Conservation (phyloP, 2,329 filamentous ascomycete species). For the Monosporascus sp. region DNA sequence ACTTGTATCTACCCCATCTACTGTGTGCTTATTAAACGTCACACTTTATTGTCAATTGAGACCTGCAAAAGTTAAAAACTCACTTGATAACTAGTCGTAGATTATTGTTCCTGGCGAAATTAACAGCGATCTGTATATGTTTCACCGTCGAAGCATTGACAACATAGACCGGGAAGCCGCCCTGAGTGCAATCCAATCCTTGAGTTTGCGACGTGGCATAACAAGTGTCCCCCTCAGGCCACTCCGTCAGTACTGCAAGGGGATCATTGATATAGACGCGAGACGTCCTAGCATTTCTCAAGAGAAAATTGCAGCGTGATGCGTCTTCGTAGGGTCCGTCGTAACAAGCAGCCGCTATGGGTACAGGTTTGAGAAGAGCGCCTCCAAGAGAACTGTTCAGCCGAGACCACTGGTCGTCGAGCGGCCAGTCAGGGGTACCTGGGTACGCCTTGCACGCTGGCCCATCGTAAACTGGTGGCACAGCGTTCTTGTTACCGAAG, state of each 20-base stretch:
- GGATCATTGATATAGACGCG: conserved; percentile 28
- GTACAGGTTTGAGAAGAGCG: conserved; percentile 27
- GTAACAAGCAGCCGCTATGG: conserved; percentile 29
- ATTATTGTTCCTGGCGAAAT: conserved; percentile 36
- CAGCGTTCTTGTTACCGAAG: conserved; percentile 20
- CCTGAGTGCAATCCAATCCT: conserved; percentile 28
- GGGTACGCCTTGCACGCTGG: conserved; percentile 26
- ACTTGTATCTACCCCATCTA: not conserved
- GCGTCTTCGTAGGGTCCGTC: conserved; percentile 21
- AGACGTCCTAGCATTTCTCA: conserved; percentile 22
- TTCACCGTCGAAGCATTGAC: conserved; percentile 32
- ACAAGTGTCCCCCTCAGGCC: conserved; percentile 33
- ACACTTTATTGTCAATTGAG: too few species aligned
- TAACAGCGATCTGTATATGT: conserved; percentile 35
- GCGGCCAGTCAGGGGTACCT: conserved; percentile 25
- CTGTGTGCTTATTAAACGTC: not conserved
- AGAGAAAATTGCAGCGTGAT: conserved; percentile 24
- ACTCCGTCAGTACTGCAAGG: conserved; percentile 26
- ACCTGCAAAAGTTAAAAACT: conserved; percentile 1
- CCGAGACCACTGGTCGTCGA: conserved; percentile 22
- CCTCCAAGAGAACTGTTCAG: conserved; percentile 26
- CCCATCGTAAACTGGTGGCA: conserved; percentile 15
- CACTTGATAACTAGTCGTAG: conserved; percentile 35
- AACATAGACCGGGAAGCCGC: conserved; percentile 34
- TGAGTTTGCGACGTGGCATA: conserved; percentile 17